Evolutionary conservation across 352 stramenopile genomes (phyloP).

Genomic region (Elongisporangium undulatum): DNA sequence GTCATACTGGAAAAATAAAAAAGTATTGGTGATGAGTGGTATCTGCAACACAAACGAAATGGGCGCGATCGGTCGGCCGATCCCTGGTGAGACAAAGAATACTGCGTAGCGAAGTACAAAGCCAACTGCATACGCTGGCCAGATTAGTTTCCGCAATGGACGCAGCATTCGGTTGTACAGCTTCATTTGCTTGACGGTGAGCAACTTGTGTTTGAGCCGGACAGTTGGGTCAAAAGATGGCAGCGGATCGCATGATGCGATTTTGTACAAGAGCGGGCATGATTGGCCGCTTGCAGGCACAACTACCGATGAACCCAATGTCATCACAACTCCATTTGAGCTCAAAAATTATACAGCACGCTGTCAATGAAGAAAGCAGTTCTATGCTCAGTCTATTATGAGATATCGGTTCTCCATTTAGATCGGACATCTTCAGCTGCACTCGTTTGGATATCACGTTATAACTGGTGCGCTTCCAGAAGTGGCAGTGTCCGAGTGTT

Average conservation of each 20-base stretch:
- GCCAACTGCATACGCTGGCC: neutral
- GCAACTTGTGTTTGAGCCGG: neutral
- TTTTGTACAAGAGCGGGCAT: neutral
- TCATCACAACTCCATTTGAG: neutral
- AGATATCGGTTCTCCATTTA: neutral
- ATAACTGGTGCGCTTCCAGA: too few species aligned
- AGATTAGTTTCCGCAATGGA: neutral
- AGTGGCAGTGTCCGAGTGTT: too few species aligned
- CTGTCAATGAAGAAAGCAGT: too few species aligned
- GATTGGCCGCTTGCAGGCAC: neutral
- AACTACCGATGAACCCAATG: neutral
- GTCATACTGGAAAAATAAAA: neutral
- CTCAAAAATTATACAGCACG: too few species aligned
- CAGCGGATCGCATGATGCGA: neutral
- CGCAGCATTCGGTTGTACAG: neutral
- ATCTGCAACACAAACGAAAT: neutral
- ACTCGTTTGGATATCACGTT: too few species aligned
- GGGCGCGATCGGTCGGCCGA: neutral
- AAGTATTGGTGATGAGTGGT: neutral
- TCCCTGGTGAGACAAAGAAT: neutral
- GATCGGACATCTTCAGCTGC: neutral
- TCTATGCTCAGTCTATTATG: neutral
- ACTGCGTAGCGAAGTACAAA: neutral
- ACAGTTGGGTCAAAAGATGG: neutral
- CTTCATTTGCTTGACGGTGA: neutral